Conservation (phyloP, 2,329 filamentous ascomycete genomes). For the Zymoseptoria tritici region DNA sequence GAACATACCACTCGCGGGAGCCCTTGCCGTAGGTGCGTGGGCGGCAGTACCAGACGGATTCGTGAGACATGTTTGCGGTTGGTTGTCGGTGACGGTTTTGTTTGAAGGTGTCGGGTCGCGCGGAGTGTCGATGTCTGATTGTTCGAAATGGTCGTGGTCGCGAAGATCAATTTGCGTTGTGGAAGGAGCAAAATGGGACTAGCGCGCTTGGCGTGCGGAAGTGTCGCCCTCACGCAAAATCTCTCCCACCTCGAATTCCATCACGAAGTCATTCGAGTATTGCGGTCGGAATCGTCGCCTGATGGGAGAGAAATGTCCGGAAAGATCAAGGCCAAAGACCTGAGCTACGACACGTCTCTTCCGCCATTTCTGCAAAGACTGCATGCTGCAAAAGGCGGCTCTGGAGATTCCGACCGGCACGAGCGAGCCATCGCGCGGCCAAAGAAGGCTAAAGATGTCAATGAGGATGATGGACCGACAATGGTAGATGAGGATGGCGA, state of each 20-base stretch:
- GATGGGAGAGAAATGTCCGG: conserved; percentile 14
- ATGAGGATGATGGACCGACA: conserved; percentile 69
- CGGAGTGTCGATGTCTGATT: conserved; percentile 2
- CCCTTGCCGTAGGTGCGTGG: conserved; percentile 97
- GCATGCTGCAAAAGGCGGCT: conserved; percentile 46
- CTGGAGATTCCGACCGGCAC: conserved; percentile 39
- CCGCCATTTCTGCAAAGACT: conserved; percentile 41
- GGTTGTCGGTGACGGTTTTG: conserved; percentile 4
- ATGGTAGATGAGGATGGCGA: conserved; percentile 66
- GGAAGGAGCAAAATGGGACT: neutral
- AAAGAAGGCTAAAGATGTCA: conserved; percentile 50
- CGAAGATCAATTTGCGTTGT: neutral
- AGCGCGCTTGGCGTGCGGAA: neutral
- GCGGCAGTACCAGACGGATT: conserved; percentile 92
- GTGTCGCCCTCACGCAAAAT: neutral
- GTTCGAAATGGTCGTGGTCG: neutral
- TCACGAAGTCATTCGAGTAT: neutral
- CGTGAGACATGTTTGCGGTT: conserved; percentile 69
- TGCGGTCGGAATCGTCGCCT: neutral
- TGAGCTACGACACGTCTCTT: conserved; percentile 55
- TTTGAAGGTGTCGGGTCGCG: conserved; percentile 5
- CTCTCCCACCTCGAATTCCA: neutral
- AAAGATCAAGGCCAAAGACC: conserved; percentile 58
- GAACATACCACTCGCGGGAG: conserved; percentile 78
- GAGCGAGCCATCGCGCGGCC: conserved; percentile 39